Evolutionary conservation across 2,329 filamentous ascomycete genomes (phyloP), one percentile per base, ranked within the genome.

Genomic region (Tolypocladium paradoxum): DNA sequence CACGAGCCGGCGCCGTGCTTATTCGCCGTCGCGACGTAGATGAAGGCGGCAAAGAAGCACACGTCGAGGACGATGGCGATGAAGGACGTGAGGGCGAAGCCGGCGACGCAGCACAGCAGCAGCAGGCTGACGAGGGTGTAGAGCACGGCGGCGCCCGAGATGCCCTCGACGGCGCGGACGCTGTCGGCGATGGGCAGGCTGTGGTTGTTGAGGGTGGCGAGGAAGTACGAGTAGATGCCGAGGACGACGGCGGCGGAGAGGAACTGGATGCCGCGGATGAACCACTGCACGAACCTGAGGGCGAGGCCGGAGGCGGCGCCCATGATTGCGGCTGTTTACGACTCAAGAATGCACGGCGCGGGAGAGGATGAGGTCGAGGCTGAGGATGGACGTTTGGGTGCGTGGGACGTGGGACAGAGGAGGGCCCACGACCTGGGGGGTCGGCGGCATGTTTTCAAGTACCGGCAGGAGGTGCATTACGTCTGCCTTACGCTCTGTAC

Each of bases 191-290:
- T 90, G 54, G 64, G 54, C 16, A 84, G 68, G 60, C 83, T 62
- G 70, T 89, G 82, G 62, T 85, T 81, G 56, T 79, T 68, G 16
- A 91, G 79, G 9, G 86, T 79, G 9, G 86, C 82, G 49, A 96
- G 81, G 76, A 90, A 95, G 76, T 95, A 96, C 49, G 84, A 85
- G 76, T 86, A 91, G 63, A 93, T 80, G 60, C 80, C 86, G 56
- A 96, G 79, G 56, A 92, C 79, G 59, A 95, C 77, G 55, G 78
- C 82, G 9, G 85, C 77, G 67, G 83, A 88, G 65, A 81, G 76
- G 69, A 95, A 86, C 63, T 89, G 82, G 53, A 96, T 71, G 58
- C 78, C 71, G 60, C 92, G 88, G 63, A 95, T 73, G 66, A 85
- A 76, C 67, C 85, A 86, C 64, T 89, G 85, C 48, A 79, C 55